A percentile compares a stretch with the other conserved stretches of the same genome.
phyloP scores from a whole-genome alignment of 257 asterid species.

The Nicotiana tabacum region DNA sequence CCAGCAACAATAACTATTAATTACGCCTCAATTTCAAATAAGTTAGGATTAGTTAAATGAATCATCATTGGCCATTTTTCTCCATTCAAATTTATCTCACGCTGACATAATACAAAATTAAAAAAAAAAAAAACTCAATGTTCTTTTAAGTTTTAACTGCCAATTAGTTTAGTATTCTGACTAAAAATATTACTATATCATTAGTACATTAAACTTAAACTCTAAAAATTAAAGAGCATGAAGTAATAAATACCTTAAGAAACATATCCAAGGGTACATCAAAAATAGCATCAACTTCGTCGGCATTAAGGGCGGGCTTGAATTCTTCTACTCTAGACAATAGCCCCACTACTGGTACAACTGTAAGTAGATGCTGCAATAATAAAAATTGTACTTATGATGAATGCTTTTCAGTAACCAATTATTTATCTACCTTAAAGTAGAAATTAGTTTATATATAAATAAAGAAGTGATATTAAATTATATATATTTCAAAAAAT shows the following conservation, averaged over 20 bases:
- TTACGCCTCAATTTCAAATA: neutral
- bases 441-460: neutral
- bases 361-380: constrained; percentile 50
- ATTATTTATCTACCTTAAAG: neutral
- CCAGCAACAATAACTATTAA: neutral
- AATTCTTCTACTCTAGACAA: constrained; percentile 38
- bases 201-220: neutral
- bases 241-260: constrained; percentile 27
- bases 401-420: neutral
- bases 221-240: neutral
- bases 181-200: neutral
- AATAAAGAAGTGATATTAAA: neutral
- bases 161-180: neutral
- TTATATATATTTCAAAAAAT: neutral
- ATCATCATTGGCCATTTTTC: neutral
- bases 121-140: neutral
- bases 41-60: neutral
- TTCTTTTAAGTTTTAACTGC: too few species aligned
- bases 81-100: neutral
- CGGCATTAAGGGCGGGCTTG: constrained; percentile 48
- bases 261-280: constrained; percentile 55
- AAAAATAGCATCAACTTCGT: constrained; percentile 61
- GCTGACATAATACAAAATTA: neutral
- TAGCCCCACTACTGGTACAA: constrained; percentile 53
- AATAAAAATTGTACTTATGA: neutral